Conservation (phyloP, 495 filamentous ascomycete species). For the Penicillium riverlandense region DNA sequence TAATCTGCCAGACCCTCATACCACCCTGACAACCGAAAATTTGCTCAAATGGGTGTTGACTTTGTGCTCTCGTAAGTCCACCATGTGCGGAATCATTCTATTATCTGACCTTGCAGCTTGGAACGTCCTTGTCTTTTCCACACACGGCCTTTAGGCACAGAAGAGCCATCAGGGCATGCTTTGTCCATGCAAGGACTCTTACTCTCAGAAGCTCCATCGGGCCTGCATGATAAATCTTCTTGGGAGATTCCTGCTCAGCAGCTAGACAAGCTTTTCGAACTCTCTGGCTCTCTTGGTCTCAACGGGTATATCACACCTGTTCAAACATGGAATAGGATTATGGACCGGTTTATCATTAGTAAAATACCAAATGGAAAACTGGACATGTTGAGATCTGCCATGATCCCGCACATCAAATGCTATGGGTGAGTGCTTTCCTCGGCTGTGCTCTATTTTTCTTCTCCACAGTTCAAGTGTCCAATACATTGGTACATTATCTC, state of each 20-base stretch:
- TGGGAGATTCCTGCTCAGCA: slow-evolving; percentile 8
- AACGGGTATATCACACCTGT: slow-evolving; percentile 13
- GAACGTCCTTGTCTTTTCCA: slow-evolving; percentile 13
- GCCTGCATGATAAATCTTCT: background rate
- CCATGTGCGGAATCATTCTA: background rate
- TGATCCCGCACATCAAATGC: slow-evolving; percentile 11
- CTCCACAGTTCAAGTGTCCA: background rate
- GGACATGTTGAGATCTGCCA: slow-evolving; percentile 2
- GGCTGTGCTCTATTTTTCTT: no score
- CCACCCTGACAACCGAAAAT: background rate
- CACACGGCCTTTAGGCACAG: background rate
- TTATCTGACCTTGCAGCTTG: slow-evolving; percentile 1
- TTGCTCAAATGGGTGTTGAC: slow-evolving; percentile 7
- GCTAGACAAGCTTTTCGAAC: slow-evolving; percentile 9
- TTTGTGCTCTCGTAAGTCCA: slow-evolving; percentile 12
- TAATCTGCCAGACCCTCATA: no score
- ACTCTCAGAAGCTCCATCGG: slow-evolving; percentile 1
- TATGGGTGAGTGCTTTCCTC: slow-evolving; percentile 6
- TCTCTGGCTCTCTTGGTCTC: slow-evolving; percentile 5
- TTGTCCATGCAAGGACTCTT: slow-evolving; percentile 9
- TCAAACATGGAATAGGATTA: slow-evolving; percentile 13
- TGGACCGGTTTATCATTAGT: background rate
- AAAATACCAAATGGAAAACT: background rate
- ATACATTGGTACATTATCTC: background rate
- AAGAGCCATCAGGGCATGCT: slow-evolving; percentile 5